Conservation (phyloP, 306 rosid species). For the Chamaecrista fasciculata region DNA sequence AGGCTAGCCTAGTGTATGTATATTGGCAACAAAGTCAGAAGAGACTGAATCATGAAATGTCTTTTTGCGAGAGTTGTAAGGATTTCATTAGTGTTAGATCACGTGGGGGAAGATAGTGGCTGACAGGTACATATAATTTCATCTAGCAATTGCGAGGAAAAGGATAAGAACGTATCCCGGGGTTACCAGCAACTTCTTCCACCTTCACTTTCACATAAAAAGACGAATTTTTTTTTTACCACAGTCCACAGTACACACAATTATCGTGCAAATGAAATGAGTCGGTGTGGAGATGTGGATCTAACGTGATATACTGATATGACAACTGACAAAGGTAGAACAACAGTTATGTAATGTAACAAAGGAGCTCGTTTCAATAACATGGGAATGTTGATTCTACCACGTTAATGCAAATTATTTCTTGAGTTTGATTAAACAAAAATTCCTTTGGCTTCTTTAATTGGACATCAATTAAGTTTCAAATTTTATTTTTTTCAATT, state of each 20-base stretch:
- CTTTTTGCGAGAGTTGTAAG: slow-evolving; percentile 29
- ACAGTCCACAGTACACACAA: neutral
- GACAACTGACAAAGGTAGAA: too few species aligned
- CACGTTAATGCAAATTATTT: too few species aligned
- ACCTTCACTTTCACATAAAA: slow-evolving; percentile 11
- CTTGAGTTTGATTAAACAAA: too few species aligned
- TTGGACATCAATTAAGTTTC: too few species aligned
- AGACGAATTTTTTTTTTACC: slow-evolving; percentile 15
- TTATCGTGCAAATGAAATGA: slow-evolving; percentile 3
- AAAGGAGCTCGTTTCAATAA: too few species aligned
- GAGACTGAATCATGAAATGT: slow-evolving; percentile 30
- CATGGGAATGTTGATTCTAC: too few species aligned
- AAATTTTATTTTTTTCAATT: too few species aligned
- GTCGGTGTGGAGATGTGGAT: neutral
- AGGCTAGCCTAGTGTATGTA: slow-evolving; percentile 3
- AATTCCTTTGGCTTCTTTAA: too few species aligned
- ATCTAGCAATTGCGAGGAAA: neutral
- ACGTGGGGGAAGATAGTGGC: slow-evolving; percentile 44
- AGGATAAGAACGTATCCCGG: slow-evolving; percentile 43
- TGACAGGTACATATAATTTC: slow-evolving; percentile 31
- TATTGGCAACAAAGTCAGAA: slow-evolving; percentile 8
- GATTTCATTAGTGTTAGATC: slow-evolving; percentile 32
- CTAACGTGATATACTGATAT: too few species aligned
- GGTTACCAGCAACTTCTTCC: slow-evolving; percentile 27
- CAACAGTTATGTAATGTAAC: too few species aligned